A percentile compares a stretch with the other conserved stretches of the same genome.
These are phyloP conservation scores for Cryptosporidium viatorum DNA, from an alignment of 169 alveolate species.

Conservation along the genomic window DNA sequence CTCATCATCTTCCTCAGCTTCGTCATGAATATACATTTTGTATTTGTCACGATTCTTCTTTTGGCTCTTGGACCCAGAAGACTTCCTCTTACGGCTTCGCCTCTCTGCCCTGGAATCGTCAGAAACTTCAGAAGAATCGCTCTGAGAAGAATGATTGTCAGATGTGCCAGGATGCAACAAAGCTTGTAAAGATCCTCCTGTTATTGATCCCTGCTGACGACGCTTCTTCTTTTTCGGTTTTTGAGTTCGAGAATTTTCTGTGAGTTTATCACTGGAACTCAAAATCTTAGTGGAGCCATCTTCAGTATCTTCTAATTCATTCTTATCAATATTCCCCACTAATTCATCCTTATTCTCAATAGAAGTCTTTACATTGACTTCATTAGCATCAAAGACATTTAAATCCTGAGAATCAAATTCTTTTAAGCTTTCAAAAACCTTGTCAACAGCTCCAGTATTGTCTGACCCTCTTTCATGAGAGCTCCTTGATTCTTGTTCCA, in stretches of 20 bases:
- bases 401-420: background rate
- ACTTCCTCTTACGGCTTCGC: conserved; percentile 4
- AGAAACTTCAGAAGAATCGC: conserved; percentile 16
- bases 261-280: background rate
- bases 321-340: background rate
- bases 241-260: conserved; percentile 12
- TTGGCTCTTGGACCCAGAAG: conserved; percentile 1
- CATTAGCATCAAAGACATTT: background rate
- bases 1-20: conserved; percentile 75
- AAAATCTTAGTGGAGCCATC: background rate
- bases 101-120: background rate
- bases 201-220: conserved; percentile 16
- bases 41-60: conserved; percentile 18
- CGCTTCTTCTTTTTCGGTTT: conserved; percentile 58
- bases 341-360: background rate
- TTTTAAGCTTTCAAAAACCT: background rate
- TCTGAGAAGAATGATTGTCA: background rate
- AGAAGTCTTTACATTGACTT: background rate
- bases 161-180: background rate
- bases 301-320: background rate
- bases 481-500: conserved; percentile 43
- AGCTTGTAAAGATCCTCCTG: conserved; percentile 39
- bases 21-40: conserved; percentile 30
- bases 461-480: conserved; percentile 11
- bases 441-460: background rate